Evolutionary conservation across 2,329 filamentous ascomycete species (phyloP), one percentile per base, ranked within the genome.

Genomic region (Xylaria hypoxylon): DNA sequence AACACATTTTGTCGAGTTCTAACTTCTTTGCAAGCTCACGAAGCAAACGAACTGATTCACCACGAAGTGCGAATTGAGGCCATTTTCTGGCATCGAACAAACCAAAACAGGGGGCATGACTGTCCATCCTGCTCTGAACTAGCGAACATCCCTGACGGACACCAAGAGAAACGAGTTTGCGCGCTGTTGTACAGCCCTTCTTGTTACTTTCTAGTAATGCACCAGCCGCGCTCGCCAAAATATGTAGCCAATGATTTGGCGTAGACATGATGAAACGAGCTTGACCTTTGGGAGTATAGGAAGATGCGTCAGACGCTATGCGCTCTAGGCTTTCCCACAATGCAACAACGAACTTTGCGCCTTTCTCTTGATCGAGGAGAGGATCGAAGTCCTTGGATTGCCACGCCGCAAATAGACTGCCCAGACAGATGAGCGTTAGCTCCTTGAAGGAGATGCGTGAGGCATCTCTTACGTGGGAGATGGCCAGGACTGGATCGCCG

Each of bases 401-500:
- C 48, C 48, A 51, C 17, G 28, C 28, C 1, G 48, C 26, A 19
- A 51, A 51, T 15, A 51, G 48, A 13, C 28, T 51, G 0, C 48
- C 48, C 48, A 51, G 48, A n/a, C 28, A 51, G 17, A 51, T 19
- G 28, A 51, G 48, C 15, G 48, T 51, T 15, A 51, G 28, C 28
- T 51, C 48, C 48, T 33, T 15, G 48, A 51, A 51, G 28, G 58
- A 42, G 33, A 61, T 48, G 1, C 58, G 26, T 15, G 58, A 51
- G 2, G 22, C 58, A 52, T 61, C 58, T 19, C 17, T 52, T 19
- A 31, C 35, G 31, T 61, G 58, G 33, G 22, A 38, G 2, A 33
- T 42, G n/a, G 58, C 11, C 4, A 40, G 19, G 45, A 61, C 58
- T 6, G 58, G 45, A 31, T 61, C 58, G 4, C 66, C 66, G 10